phyloP scores from a whole-genome alignment of 2,329 filamentous ascomycete species.

The Neurospora sp. region DNA sequence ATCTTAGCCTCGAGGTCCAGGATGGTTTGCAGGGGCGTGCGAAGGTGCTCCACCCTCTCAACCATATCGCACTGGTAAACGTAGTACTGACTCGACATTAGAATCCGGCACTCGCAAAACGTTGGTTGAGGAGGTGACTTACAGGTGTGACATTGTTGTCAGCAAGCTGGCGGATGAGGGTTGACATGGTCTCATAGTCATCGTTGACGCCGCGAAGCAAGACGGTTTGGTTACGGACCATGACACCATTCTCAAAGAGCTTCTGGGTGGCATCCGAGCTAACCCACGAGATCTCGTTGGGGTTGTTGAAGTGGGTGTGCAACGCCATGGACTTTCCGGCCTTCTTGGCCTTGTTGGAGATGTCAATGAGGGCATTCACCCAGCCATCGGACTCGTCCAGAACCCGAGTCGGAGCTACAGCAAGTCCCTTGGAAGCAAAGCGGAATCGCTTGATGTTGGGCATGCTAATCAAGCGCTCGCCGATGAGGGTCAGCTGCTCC shows the following conservation, averaged over 20 bases:
- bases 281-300: conserved; percentile 52
- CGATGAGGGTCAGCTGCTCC: conserved; percentile 42
- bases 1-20: conserved; percentile 48
- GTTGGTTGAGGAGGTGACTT: conserved; percentile 15
- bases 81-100: conserved; percentile 40
- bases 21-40: conserved; percentile 50
- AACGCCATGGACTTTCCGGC: conserved; percentile 51
- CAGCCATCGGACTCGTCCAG: conserved; percentile 42
- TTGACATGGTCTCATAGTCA: conserved; percentile 39
- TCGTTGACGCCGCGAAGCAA: conserved; percentile 52
- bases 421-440: conserved; percentile 53
- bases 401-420: conserved; percentile 47
- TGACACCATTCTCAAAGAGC: conserved; percentile 41
- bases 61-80: conserved; percentile 59
- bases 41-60: conserved; percentile 48
- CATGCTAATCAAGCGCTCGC: conserved; percentile 44
- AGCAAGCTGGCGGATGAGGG: conserved; percentile 42
- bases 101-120: neutral
- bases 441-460: conserved; percentile 50
- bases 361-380: conserved; percentile 39
- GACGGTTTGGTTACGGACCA: conserved; percentile 51
- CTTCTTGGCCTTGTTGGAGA: conserved; percentile 39
- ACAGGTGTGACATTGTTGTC: conserved; percentile 49
- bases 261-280: conserved; percentile 40
- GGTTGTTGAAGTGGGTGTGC: conserved; percentile 58